A percentile compares a stretch with the other conserved stretches of the same genome.
Conservation (phyloP, 306 rosid genomes). For the Argentina anserina region DNA sequence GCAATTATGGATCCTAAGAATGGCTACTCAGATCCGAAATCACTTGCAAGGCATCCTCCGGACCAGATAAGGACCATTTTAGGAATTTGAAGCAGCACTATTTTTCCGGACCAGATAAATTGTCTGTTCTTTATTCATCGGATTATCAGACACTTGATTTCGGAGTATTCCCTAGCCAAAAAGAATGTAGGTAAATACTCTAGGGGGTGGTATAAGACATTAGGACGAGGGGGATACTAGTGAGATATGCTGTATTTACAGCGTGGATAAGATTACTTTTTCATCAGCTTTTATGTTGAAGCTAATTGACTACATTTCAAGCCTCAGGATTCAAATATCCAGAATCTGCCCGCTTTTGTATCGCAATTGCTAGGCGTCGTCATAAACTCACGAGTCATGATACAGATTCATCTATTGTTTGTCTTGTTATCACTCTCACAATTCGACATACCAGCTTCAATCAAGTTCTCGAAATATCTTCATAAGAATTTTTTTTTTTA, state of each 20-base stretch:
- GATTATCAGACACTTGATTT: not conserved
- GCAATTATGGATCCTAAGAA: conserved; percentile 86
- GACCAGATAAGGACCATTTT: conserved; percentile 95
- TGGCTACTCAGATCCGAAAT: conserved; percentile 79
- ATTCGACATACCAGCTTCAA: not conserved
- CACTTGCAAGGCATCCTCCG: conserved; percentile 97
- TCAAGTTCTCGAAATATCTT: not conserved
- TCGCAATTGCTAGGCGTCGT: not conserved
- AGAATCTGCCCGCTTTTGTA: not conserved
- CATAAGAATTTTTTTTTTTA: no score
- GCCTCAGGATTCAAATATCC: not conserved
- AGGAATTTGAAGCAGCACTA: conserved; percentile 57
- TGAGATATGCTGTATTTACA: not conserved
- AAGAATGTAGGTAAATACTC: not conserved
- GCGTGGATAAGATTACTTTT: not conserved
- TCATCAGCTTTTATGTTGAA: not conserved
- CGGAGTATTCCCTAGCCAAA: not conserved
- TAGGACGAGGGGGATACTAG: not conserved
- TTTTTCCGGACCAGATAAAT: no score
- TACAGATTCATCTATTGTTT: not conserved
- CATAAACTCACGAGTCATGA: not conserved
- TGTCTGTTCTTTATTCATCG: not conserved
- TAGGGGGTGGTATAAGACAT: not conserved
- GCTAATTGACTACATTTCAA: not conserved
- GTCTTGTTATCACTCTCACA: not conserved